Evolutionary conservation across 495 filamentous ascomycete species (phyloP).

Genomic region (Neurospora sp.): DNA sequence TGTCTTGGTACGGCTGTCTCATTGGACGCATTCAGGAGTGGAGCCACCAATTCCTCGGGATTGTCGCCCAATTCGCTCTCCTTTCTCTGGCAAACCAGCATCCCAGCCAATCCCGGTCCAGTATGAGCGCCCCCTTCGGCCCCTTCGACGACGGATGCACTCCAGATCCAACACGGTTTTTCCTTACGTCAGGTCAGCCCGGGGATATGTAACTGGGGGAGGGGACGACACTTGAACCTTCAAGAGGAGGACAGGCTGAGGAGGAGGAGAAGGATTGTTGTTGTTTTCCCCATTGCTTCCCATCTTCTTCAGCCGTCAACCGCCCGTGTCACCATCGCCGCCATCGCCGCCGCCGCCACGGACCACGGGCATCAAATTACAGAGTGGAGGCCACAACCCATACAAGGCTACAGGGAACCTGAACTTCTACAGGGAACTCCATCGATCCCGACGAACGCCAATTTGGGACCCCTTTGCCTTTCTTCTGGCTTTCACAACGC

Average conservation of each 20-base stretch:
- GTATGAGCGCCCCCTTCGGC: neutral
- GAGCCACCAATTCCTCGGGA: neutral
- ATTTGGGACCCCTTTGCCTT: neutral
- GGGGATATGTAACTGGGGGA: neutral
- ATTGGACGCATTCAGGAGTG: neutral
- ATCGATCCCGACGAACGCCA: neutral
- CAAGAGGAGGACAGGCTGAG: neutral
- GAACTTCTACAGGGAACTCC: neutral
- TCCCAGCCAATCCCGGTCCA: neutral
- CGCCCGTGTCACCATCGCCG: neutral
- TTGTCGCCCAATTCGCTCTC: neutral
- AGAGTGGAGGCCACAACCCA: neutral
- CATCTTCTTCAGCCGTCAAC: neutral
- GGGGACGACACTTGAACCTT: neutral
- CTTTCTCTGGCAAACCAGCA: neutral
- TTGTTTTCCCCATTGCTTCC: neutral
- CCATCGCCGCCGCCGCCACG: neutral
- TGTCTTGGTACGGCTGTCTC: neutral
- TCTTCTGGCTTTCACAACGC: neutral
- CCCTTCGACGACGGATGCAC: neutral
- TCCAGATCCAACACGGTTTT: neutral
- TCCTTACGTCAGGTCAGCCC: neutral
- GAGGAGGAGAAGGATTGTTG: neutral
- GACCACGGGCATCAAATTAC: neutral
- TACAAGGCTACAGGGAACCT: neutral